A percentile compares a stretch with the other conserved stretches of the same genome.
Conservation (phyloP, 768 basidiomycete species). For the Psilocybe cubensis region DNA sequence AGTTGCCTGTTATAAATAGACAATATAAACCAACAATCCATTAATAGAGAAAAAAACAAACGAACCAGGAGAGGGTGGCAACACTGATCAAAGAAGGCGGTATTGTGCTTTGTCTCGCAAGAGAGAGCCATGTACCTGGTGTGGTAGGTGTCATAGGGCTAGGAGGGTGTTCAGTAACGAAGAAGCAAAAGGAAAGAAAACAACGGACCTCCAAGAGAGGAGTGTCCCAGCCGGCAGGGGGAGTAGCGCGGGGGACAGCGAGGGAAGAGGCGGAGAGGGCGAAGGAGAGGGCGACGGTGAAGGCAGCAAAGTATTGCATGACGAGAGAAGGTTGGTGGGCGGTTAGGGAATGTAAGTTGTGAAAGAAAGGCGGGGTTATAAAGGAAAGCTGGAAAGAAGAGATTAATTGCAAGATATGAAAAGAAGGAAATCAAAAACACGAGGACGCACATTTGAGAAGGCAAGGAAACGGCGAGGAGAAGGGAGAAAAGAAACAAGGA, state of each 20-base stretch:
- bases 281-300: conserved; percentile 48
- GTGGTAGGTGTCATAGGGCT: conserved; percentile 63
- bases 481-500: conserved; percentile 20
- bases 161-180: conserved; percentile 6
- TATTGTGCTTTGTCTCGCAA: conserved; percentile 51
- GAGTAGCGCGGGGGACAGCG: conserved; percentile 41
- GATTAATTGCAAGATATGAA: conserved; percentile 32
- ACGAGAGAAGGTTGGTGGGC: conserved; percentile 10
- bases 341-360: conserved; percentile 32
- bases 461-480: conserved; percentile 25
- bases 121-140: conserved; percentile 61
- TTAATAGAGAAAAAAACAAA: conserved; percentile 8
- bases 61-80: conserved; percentile 72
- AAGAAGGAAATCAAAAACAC: conserved; percentile 32
- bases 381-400: conserved; percentile 22
- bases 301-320: conserved; percentile 40
- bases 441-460: conserved; percentile 34
- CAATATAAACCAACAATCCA: conserved; percentile 1
- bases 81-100: conserved; percentile 66
- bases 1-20: conserved; percentile 40
- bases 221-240: conserved; percentile 48
- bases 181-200: not conserved
- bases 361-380: conserved; percentile 29
- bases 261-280: conserved; percentile 41
- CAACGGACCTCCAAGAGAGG: conserved; percentile 48